These are phyloP conservation scores for Chrysanthemum seticuspe DNA, from an alignment of 129 eudicot species.

Conservation along the genomic window DNA sequence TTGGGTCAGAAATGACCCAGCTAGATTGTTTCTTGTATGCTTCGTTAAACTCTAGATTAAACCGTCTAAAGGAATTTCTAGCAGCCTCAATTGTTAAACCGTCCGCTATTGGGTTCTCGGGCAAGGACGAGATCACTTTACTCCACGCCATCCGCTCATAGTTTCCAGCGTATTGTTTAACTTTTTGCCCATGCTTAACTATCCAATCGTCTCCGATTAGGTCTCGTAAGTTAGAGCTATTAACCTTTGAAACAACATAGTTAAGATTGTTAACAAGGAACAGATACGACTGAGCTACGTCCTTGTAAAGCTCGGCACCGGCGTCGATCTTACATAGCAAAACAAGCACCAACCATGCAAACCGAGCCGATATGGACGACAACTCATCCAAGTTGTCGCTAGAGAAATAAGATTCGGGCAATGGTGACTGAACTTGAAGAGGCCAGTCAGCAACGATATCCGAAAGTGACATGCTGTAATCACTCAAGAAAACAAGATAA, in stretches of 20 bases:
- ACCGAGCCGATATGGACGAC: constrained; percentile 43
- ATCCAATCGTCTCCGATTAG: constrained; percentile 76
- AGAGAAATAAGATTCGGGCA: constrained; percentile 71
- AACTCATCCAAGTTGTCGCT: constrained; percentile 31
- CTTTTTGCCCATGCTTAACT: constrained; percentile 51
- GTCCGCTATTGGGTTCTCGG: constrained; percentile 50
- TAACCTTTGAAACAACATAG: constrained; percentile 76
- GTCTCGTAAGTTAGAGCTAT: constrained; percentile 41
- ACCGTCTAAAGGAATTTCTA: constrained; percentile 43
- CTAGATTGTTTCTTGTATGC: constrained; percentile 52
- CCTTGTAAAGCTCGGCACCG: constrained; percentile 63
- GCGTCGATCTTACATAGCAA: constrained; percentile 81
- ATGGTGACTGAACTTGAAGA: constrained; percentile 35
- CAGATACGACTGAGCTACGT: constrained; percentile 69
- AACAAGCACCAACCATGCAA: constrained; percentile 77
- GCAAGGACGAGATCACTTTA: constrained; percentile 54
- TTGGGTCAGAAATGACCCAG: constrained; percentile 68
- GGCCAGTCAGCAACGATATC: constrained; percentile 71
- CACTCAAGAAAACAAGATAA: constrained; percentile 59
- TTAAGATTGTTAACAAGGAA: constrained; percentile 82
- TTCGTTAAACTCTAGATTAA: constrained; percentile 54
- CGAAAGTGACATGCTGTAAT: constrained; percentile 50
- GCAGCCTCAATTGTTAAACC: constrained; percentile 33
- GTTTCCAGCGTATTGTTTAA: constrained; percentile 51
- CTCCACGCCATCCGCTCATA: constrained; percentile 84